These are phyloP conservation scores for Arthrinium phaeospermum DNA, from an alignment of 2,329 filamentous ascomycete species.

Conservation along the genomic window DNA sequence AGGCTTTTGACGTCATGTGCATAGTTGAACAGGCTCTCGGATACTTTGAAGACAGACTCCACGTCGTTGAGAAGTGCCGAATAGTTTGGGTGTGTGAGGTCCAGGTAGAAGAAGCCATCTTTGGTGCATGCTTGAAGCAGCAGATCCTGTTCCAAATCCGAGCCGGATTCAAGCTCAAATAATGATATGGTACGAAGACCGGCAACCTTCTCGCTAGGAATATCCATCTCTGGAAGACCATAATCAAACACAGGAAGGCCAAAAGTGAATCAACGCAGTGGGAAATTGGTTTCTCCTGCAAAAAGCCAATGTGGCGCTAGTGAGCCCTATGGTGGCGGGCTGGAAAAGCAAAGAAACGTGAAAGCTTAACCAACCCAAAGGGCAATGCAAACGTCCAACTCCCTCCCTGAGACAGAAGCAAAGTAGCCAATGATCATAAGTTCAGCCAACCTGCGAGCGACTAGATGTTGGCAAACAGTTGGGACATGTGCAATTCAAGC, in stretches of 20 bases:
- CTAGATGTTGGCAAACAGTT: no score
- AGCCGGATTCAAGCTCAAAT: neutral
- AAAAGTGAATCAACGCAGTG: no score
- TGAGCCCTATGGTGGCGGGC: neutral
- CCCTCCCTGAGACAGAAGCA: no score
- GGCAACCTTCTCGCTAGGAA: neutral
- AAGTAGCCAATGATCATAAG: no score
- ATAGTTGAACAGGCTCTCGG: slow-evolving; percentile 10
- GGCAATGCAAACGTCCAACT: neutral
- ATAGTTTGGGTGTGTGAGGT: slow-evolving; percentile 11
- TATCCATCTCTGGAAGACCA: neutral
- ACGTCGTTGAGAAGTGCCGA: neutral
- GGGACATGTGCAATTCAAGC: no score
- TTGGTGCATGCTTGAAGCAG: slow-evolving; percentile 8
- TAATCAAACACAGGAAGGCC: no score
- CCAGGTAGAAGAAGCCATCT: slow-evolving; percentile 19
- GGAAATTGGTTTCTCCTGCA: neutral
- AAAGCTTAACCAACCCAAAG: neutral
- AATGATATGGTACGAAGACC: neutral
- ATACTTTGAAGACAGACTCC: neutral
- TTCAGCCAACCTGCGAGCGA: no score
- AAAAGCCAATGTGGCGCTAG: neutral
- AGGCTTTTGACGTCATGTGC: neutral
- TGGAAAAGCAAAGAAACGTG: neutral
- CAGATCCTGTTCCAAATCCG: neutral